A percentile compares a stretch with the other conserved stretches of the same genome.
Conservation (phyloP, 2,329 filamentous ascomycete genomes). For the Colletotrichum cuscutae region DNA sequence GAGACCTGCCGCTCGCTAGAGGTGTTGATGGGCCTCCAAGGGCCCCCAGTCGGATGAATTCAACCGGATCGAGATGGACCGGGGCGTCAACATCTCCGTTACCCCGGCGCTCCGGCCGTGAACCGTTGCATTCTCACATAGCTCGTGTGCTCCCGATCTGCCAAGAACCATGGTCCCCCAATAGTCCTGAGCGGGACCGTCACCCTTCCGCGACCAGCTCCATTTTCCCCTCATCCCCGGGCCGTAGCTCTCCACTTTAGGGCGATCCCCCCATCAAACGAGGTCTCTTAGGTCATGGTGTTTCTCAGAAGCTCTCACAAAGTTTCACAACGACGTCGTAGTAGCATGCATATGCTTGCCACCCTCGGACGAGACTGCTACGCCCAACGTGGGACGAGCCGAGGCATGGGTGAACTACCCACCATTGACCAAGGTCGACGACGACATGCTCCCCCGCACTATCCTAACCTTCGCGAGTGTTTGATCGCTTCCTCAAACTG, state of each 20-base stretch:
- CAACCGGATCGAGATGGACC: background rate
- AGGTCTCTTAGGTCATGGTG: background rate
- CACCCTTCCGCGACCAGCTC: background rate
- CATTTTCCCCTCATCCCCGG: background rate
- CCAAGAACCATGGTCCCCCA: background rate
- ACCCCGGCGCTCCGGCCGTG: background rate
- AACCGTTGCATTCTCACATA: background rate
- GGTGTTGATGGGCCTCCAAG: background rate
- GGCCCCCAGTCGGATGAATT: background rate
- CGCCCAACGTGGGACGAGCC: background rate
- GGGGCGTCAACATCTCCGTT: background rate
- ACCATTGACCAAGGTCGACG: background rate
- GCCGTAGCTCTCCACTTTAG: background rate
- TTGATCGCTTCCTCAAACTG: background rate
- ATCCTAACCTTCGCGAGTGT: background rate
- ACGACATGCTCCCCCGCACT: background rate
- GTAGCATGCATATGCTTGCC: background rate
- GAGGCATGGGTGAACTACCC: background rate
- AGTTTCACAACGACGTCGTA: background rate
- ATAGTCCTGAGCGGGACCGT: background rate
- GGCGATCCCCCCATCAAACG: background rate
- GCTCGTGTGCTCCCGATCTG: background rate
- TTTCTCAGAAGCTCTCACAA: background rate
- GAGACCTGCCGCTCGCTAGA: background rate
- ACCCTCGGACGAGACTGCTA: background rate